Evolutionary conservation across 208 protist species (phyloP), one percentile per base, ranked within the genome.

Genomic region (Acanthamoeba sp.): DNA sequence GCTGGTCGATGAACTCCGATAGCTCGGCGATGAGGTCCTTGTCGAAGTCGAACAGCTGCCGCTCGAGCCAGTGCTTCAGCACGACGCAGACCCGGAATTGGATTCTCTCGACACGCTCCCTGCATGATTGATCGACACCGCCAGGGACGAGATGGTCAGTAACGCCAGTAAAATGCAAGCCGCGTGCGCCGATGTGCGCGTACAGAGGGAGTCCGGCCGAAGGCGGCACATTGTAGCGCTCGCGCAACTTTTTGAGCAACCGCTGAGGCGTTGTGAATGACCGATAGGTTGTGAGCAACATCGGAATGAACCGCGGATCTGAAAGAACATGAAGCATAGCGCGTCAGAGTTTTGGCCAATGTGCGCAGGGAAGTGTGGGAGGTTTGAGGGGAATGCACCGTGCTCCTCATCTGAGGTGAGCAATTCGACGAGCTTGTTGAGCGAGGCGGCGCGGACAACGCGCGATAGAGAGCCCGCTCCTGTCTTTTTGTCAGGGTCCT

Each of bases 31-130:
- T 64, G 48, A 88, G 50, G n/a, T 88, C 80, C 40, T 88, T 62
- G 50, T 88, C 80, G 40, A 88, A 88, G 50, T 88, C 80, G 38
- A 88, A 88, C 7, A 88, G 20, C 48, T 88, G 80, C 3, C 36
- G 40, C 85, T 94, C 62, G 32, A 91, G 59, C 69, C 66, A 87
- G 52, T 94, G 14, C 92, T 85, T 78, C 18, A 91, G 55, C 85
- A 91, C 85, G 32, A 71, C 34, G 55, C 85, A 91, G 45, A 93
- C 92, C 64, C 34, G 95, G 38, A 91, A 71, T n/a, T 93, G 84
- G 29, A 62, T 84, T 36, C 22, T 20, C 32, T 64, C 91, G 29
- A 40, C 91, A n/a, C 50, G 71, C 40, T 45, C 52, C 24, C 20
- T 64, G 24, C n/a, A n/a, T n/a, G n/a, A n/a, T 57, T 57, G 18